Evolutionary conservation across 495 filamentous ascomycete genomes (phyloP).

Genomic region (Hypoxylon cercidicola): DNA sequence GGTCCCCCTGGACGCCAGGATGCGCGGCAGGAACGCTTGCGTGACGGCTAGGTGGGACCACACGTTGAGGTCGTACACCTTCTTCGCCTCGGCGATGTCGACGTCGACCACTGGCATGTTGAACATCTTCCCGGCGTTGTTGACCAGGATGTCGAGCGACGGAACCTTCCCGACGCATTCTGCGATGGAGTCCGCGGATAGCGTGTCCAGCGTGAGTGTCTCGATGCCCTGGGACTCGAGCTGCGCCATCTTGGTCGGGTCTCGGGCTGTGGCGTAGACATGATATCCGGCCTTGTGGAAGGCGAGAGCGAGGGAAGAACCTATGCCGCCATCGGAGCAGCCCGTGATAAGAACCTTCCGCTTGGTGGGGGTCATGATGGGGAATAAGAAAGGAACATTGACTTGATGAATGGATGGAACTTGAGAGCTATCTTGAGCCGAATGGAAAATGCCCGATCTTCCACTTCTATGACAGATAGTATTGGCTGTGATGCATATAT

Average conservation of each 20-base stretch:
- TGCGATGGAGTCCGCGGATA: slow-evolving; percentile 42
- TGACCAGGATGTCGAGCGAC: slow-evolving; percentile 57
- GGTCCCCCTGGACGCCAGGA: slow-evolving; percentile 54
- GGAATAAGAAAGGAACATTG: too few relatives aligned
- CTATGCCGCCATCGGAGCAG: slow-evolving; percentile 56
- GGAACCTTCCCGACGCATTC: slow-evolving; percentile 35
- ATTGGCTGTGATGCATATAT: too few relatives aligned
- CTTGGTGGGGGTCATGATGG: not conserved
- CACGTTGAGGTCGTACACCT: slow-evolving; percentile 61
- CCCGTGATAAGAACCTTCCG: slow-evolving; percentile 53
- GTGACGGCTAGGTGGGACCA: slow-evolving; percentile 56
- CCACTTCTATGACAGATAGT: too few relatives aligned
- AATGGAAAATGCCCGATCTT: too few relatives aligned
- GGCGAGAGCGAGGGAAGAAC: slow-evolving; percentile 50
- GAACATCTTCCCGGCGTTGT: slow-evolving; percentile 56
- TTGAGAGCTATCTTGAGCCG: too few relatives aligned
- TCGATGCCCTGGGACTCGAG: slow-evolving; percentile 38
- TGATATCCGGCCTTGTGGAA: slow-evolving; percentile 48
- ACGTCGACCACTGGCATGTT: slow-evolving; percentile 54
- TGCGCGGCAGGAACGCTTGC: slow-evolving; percentile 57
- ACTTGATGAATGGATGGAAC: too few relatives aligned
- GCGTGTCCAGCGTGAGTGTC: slow-evolving; percentile 49
- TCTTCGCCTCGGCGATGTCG: slow-evolving; percentile 50
- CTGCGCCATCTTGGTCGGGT: slow-evolving; percentile 48
- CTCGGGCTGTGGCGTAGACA: slow-evolving; percentile 59